Evolutionary conservation across 345 rosid genomes (phyloP), one percentile per base, ranked within the genome.

Genomic region (Pelargonium nanum): DNA sequence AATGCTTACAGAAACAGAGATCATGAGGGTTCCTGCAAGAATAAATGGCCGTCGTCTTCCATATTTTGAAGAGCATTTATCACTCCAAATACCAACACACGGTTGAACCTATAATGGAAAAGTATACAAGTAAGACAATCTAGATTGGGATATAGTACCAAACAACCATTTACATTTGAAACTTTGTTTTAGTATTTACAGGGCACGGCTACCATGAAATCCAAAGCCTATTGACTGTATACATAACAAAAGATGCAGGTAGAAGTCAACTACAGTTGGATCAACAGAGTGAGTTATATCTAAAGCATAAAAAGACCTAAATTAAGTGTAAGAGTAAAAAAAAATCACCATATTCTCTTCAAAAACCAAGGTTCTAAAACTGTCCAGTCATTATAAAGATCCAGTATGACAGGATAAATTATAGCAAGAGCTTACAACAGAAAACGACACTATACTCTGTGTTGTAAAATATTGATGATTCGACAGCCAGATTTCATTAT

Each of bases 31-130:
- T 70, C 96, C 97, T 54, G 80, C 89, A 62, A 93, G 88, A 76
- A 93, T 93, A 76, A 87, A 93, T 8, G 99, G 96, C 28, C 97
- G 75, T 65, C 96, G 78, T 74, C 96, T 84, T 69, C 97, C 99
- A 58, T 77, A 89, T 69, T 84, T 87, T 45, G 97, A 89, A 65
- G 83, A 72, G 75, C 96, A 93, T 71, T 89, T 93, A 71, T 89
- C 97, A 75, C 99, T 93, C 97, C 97, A 89, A 54, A 87, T 87
- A 55, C 99, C 99, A 67, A 93, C 96, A 78, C 87, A 89, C 67
- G 99, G 99, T 82, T 93, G 97, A 77, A 89, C 96, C 99, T 89
- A 74, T 56, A 61, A 40, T 40, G n/a, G 48, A 40, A 40, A 40
- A 40, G 10, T 17, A 40, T 40, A 17, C 16, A 40, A 40, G 48